Conservation (phyloP, 805 yeast species). For the Geotrichum ghanense region DNA sequence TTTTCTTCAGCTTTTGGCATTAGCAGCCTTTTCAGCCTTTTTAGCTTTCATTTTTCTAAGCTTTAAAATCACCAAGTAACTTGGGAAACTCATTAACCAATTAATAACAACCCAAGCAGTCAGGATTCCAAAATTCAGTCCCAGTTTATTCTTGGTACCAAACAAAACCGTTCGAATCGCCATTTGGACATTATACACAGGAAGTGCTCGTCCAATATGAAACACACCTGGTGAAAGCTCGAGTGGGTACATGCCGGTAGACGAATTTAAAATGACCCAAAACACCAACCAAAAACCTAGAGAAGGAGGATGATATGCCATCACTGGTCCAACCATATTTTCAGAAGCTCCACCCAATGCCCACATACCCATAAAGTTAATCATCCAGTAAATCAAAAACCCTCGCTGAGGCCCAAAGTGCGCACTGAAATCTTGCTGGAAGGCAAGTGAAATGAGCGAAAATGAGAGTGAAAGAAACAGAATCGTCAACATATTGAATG, state of each 20-base stretch:
- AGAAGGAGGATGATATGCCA: conserved; percentile 47
- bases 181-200: conserved; percentile 55
- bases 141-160: conserved; percentile 44
- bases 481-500: not conserved
- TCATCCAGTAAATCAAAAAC: conserved; percentile 64
- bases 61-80: too few relatives aligned
- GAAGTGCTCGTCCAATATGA: conserved; percentile 57
- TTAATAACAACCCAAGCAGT: conserved; percentile 50
- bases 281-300: conserved; percentile 61
- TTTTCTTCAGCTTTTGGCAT: too few relatives aligned
- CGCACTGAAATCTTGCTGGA: conserved; percentile 46
- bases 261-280: conserved; percentile 58
- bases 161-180: conserved; percentile 48
- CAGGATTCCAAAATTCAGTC: conserved; percentile 49
- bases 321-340: conserved; percentile 41
- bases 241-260: conserved; percentile 59
- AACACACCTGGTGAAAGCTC: conserved; percentile 46
- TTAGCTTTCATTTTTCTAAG: too few relatives aligned
- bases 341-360: conserved; percentile 73
- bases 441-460: conserved; percentile 52
- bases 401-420: conserved; percentile 61
- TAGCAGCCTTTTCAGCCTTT: not conserved
- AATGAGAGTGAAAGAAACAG: conserved; percentile 47
- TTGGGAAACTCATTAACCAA: conserved; percentile 5
- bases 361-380: conserved; percentile 53